Evolutionary conservation across 768 basidiomycete genomes (phyloP), one percentile per base, ranked within the genome.

Genomic region (Pleurotus djamor): DNA sequence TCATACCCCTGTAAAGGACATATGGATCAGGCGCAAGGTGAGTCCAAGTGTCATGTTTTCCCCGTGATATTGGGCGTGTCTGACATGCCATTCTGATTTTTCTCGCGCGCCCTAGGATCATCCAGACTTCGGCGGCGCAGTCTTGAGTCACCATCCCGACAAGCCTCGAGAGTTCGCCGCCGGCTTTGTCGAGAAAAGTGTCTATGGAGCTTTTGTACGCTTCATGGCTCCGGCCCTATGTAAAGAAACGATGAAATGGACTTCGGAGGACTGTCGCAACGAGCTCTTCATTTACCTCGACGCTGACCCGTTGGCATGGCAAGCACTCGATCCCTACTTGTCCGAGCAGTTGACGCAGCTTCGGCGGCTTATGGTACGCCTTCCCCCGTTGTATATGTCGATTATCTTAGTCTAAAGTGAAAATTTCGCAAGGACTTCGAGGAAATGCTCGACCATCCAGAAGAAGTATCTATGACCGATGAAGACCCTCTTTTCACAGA

Each of bases 271-370:
- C 28, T 9, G 12, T 44, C 36, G 41, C 14, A 9, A 9, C 54
- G 41, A 44, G 21, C n/a, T 56, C 5, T 56, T 56, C 41, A 9
- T 13, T 3, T 14, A 44, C 13, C 41, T 56, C 5, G 41, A 41
- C 6, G 35, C 21, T 9, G 54, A 43, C 21, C 38, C 54, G 13
- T 21, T 17, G 10, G 13, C 14, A 44, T 56, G 54, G 54, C n/a
- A 41, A 14, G 43, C 13, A 16, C 17, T 56, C 17, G 54, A 56
- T 32, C 8, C 54, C 9, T 56, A 17, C 54, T 32, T 56, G 6
- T 14, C 41, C 3, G 54, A 56, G 41, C 54, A 56, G 41, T 44
- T 56, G 33, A 56, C 54, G 14, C 54, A 56, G n/a, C 41, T 56
- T 13, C 37, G 41, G 14, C 54, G 54, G 2, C 16, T 56, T 16